Conservation (phyloP, 2,329 filamentous ascomycete genomes). For the Exophiala dermatitidis region DNA sequence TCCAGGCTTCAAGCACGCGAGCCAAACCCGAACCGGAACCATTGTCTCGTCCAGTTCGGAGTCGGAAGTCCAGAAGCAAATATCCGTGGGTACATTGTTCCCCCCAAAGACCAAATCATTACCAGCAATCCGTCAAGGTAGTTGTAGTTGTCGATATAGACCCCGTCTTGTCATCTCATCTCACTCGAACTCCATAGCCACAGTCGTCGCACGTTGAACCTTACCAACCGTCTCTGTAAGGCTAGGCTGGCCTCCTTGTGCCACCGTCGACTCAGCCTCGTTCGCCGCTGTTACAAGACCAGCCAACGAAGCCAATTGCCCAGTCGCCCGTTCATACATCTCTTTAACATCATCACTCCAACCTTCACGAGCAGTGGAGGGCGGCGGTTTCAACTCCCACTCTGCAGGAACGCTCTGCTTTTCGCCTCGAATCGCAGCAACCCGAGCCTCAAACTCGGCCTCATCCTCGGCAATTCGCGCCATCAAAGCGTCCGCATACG, state of each 20-base stretch:
- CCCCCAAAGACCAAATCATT: too few relatives aligned
- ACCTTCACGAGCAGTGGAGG: conserved; percentile 8
- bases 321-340: conserved; percentile 37
- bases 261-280: conserved; percentile 22
- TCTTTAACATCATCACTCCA: conserved; percentile 37
- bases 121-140: too few relatives aligned
- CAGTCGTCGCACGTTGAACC: conserved; percentile 40
- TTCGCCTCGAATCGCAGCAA: conserved; percentile 5
- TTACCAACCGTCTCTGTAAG: conserved; percentile 42
- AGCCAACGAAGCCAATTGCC: conserved; percentile 36
- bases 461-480: conserved; percentile 35
- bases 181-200: conserved; percentile 43
- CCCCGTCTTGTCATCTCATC: not conserved
- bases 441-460: conserved; percentile 35
- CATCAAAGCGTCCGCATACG: conserved; percentile 34
- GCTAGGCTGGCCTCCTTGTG: conserved; percentile 27
- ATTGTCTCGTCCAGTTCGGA: too few relatives aligned
- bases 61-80: too few relatives aligned
- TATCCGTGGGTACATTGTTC: too few relatives aligned
- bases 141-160: too few relatives aligned
- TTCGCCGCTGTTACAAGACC: conserved; percentile 27
- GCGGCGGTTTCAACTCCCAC: conserved; percentile 20
- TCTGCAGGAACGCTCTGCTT: not conserved
- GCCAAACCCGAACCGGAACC: too few relatives aligned
- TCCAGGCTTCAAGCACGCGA: too few relatives aligned